Percentiles rank a stretch among this genome's conserved stretches.
Conservation (phyloP, 1,284 basidiomycete genomes). For the Fomitopsis palustris region DNA sequence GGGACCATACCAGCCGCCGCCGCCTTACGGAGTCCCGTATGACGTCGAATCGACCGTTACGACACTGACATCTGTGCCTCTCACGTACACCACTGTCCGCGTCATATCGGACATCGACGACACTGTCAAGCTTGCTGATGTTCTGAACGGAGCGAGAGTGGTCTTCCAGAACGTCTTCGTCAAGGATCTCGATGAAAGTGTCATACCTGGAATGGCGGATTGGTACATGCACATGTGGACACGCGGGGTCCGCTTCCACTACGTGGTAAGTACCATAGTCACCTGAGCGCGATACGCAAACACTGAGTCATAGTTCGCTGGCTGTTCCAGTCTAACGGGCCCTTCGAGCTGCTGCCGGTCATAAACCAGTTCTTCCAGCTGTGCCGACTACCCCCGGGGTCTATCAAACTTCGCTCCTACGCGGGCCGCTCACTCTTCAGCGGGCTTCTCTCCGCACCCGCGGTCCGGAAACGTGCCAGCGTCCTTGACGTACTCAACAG, state of each 20-base stretch:
- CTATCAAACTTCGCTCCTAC: conserved; percentile 76
- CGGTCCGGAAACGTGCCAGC: conserved; percentile 76
- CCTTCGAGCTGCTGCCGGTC: conserved; percentile 81
- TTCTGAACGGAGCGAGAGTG: conserved; percentile 69
- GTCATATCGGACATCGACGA: conserved; percentile 95
- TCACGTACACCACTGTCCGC: conserved; percentile 59
- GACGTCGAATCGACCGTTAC: conserved; percentile 20
- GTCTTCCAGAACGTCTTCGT: conserved; percentile 82
- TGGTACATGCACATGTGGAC: conserved; percentile 75
- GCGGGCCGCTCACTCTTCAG: conserved; percentile 78
- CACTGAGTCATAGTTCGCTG: not conserved
- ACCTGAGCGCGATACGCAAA: not conserved
- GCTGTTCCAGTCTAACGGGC: conserved; percentile 75
- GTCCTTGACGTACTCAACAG: conserved; percentile 75
- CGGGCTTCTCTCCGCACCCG: conserved; percentile 69
- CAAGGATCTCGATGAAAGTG: conserved; percentile 69
- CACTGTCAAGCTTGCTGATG: conserved; percentile 80
- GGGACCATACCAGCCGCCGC: conserved; percentile 16
- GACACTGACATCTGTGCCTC: conserved; percentile 39
- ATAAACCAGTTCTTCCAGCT: conserved; percentile 76
- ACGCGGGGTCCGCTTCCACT: conserved; percentile 76
- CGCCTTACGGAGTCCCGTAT: conserved; percentile 14
- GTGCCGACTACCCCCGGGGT: conserved; percentile 68
- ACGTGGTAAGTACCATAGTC: conserved; percentile 59
- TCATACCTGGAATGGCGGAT: conserved; percentile 83